Base-by-base conservation (phyloP, 805 yeast genomes). In the Kodamaea fukazawae region DNA sequence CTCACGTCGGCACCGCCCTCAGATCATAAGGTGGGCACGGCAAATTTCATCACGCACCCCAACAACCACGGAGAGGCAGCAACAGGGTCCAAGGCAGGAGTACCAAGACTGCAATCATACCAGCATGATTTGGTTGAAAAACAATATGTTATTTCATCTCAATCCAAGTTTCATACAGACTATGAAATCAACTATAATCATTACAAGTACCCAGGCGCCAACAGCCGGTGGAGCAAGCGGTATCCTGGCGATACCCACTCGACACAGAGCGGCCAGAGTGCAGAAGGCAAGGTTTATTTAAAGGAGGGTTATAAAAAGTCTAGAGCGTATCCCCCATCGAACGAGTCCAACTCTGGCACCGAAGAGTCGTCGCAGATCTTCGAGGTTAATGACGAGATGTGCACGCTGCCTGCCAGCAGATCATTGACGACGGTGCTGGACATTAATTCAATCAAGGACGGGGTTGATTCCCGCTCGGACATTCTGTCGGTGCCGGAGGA, bases 381-480 rank as follows among this genome's bases (percentile, higher is more conserved):
- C 10, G 41, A 38, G 16, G 33, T 38, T 3, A 38, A 33, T 23
- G 41, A 38, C n/a, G 41, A 38, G 17, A 32, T 38, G 37, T 38
- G 41, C 14, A 20, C 41, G 4, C 36, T 33, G 36, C 41, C 41
- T 26, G 32, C 32, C 10, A 38, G 32, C 11, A 16, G 36, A n/a
- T 34, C 34, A 22, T 29, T 38, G 9, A 38, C 41, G 7, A 37
- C 41, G 4, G 32, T 26, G 6, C 31, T 34, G 12, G 41, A 37
- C 25, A 11, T 32, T 10, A 27, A 10, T 5, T 22, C 31, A 2
- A 15, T 22, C 4, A 17, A 31, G 6, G 23, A 22, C 10, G 23
- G 12, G 2, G 18, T 18, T n/a, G 36, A 33, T 15, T 18, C 34
- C 9, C 17, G 10, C 12, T 12, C 18, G 9, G 23, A 20, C 13